Evolutionary conservation across 805 yeast genomes (phyloP).

Genomic region (Kodamaea fukazawae): DNA sequence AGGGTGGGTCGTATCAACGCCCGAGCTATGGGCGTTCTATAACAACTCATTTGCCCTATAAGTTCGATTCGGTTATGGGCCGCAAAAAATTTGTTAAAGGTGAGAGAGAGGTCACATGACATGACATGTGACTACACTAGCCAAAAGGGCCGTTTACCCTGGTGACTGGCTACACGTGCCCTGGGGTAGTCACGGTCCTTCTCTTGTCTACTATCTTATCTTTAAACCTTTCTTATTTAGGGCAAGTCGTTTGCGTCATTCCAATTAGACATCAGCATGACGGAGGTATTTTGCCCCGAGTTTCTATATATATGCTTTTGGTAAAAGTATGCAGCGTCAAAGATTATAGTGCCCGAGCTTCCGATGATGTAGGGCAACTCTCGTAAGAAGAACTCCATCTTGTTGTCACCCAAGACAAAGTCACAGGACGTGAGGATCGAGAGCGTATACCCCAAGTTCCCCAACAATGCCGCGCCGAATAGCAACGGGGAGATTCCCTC

Average conservation of each 20-base stretch:
- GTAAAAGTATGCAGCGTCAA: conserved; percentile 69
- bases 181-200: too few species aligned
- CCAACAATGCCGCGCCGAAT: conserved; percentile 74
- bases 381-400: conserved; percentile 49
- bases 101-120: not conserved
- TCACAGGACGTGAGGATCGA: conserved; percentile 70
- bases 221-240: not conserved
- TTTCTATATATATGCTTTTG: conserved; percentile 44
- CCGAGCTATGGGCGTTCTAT: conserved; percentile 5
- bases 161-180: too few species aligned
- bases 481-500: conserved; percentile 80
- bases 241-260: not conserved
- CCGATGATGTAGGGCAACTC: conserved; percentile 86
- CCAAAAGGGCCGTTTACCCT: too few species aligned
- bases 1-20: not conserved
- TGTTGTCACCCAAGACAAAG: conserved; percentile 35
- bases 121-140: conserved; percentile 2
- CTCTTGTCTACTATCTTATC: too few species aligned
- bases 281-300: conserved; percentile 9
- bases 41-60: not conserved
- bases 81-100: not conserved
- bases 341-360: conserved; percentile 77
- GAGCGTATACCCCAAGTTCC: conserved; percentile 72
- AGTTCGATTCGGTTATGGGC: too few species aligned
- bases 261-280: conserved; percentile 10